phyloP scores from a whole-genome alignment of 345 rosid species.

The Bruguiera parviflora region DNA sequence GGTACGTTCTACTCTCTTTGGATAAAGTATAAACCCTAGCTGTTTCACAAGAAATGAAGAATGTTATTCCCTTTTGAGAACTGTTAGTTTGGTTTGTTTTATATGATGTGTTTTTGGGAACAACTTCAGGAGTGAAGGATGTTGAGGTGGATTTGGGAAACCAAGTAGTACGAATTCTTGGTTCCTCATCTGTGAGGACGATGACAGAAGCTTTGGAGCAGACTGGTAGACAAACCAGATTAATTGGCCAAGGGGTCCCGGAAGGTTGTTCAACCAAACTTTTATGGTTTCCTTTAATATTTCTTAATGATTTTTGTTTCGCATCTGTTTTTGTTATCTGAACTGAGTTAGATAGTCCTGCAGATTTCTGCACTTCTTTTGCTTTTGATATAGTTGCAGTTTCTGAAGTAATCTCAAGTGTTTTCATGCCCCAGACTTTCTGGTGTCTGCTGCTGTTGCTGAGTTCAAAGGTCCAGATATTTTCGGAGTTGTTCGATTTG shows the following conservation, averaged over 20 bases:
- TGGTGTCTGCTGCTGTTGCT: slow-evolving; percentile 86
- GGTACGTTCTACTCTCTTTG: slow-evolving; percentile 36
- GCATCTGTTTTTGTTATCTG: no score
- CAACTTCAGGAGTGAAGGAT: slow-evolving; percentile 59
- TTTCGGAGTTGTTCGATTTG: slow-evolving; percentile 85
- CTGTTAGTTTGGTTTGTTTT: no score
- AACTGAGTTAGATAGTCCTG: no score
- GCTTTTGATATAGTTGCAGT: not conserved
- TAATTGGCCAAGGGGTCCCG: slow-evolving; percentile 93
- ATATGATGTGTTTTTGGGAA: no score
- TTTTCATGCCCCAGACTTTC: slow-evolving; percentile 52
- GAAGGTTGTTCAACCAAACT: slow-evolving; percentile 53
- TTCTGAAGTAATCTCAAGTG: not conserved
- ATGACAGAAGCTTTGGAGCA: slow-evolving; percentile 84
- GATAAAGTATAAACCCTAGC: no score
- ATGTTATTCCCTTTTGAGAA: no score
- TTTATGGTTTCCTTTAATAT: not conserved
- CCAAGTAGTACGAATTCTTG: slow-evolving; percentile 83
- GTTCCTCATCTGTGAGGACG: slow-evolving; percentile 65
- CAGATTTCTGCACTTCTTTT: no score
- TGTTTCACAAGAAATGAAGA: no score
- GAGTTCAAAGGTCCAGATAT: slow-evolving; percentile 90
- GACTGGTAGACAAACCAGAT: slow-evolving; percentile 75
- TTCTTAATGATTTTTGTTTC: not conserved
- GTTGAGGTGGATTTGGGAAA: slow-evolving; percentile 79